Evolutionary conservation across 192 early-diverging fungal species (phyloP), one percentile per base, ranked within the genome.

Genomic region (Mortierella antarctica): DNA sequence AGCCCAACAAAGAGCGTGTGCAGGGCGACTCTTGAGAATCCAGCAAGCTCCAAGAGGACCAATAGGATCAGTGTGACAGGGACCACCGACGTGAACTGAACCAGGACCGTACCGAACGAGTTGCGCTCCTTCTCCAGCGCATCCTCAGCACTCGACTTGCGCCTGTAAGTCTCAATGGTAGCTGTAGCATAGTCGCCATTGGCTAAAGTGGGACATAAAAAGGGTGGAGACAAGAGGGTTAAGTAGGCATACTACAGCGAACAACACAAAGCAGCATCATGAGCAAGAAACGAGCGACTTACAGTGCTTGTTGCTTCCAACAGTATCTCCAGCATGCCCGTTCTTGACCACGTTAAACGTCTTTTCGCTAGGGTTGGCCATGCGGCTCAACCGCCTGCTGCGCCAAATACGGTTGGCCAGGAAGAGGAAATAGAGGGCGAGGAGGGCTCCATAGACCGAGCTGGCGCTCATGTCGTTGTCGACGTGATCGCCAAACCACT

Each of bases 371-470:
- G 77, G 69, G 52, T 67, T 64, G 0, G 46, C 11, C 77, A 80
- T 72, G 1, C 65, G 58, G 6, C 31, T 23, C 13, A 72, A 18
- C 2, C 53, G 21, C 23, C 55, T 58, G 20, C n/a, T 42, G 18
- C 58, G 49, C 77, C 77, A 80, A 60, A 72, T 67, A 9, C 65
- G 70, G 41, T 58, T 40, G 6, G 64, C 59, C 54, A 72, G 47
- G 55, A 57, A 71, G 18, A 80, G 11, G 31, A 71, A 72, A 55
- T 72, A 80, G 13, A 64, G 15, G 4, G 59, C 57, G 59, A 80
- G 63, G 41, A 56, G 6, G 6, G 76, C 31, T 6, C 68, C 70
- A 63, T 80, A 80, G 15, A 72, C 54, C 15, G 77, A 72, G 65
- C 65, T 68, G 49, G n/a, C 60, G 13, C 60, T 63, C 65, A 65